phyloP scores from a whole-genome alignment of 306 rosid species.

The Vigna radiata region DNA sequence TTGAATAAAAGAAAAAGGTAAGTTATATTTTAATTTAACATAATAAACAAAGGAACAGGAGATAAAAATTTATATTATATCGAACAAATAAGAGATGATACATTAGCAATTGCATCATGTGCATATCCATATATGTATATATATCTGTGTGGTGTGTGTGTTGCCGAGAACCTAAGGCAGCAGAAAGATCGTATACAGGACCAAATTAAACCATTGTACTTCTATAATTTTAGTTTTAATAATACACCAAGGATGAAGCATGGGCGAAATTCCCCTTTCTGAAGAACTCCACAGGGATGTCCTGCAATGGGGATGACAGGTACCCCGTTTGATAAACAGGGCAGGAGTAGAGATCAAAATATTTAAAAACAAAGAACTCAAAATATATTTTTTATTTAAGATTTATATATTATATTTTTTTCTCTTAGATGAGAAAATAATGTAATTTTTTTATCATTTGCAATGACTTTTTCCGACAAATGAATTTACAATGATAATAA shows the following conservation, averaged over 20 bases:
- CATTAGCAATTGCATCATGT: constrained; percentile 27
- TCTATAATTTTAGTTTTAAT: constrained; percentile 8
- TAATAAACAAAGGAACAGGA: constrained; percentile 29
- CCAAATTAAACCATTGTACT: constrained; percentile 28
- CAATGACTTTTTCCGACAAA: neutral
- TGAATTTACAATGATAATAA: constrained; percentile 8
- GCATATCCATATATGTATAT: neutral
- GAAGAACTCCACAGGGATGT: neutral
- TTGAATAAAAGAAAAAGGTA: constrained; percentile 21
- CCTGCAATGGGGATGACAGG: neutral
- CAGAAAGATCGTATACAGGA: constrained; percentile 23
- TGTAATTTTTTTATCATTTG: neutral
- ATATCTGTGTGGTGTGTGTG: neutral
- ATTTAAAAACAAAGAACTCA: neutral
- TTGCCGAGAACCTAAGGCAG: constrained; percentile 9
- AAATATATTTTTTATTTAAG: neutral
- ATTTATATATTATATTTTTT: neutral
- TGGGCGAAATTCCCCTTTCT: neutral
- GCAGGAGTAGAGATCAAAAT: constrained; percentile 1
- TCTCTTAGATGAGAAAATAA: neutral
- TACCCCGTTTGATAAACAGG: neutral
- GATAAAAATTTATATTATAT: constrained; percentile 32
- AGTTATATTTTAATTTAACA: constrained; percentile 21
- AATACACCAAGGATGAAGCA: constrained; percentile 18
- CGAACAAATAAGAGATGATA: constrained; percentile 30